phyloP scores from a whole-genome alignment of 2,329 filamentous ascomycete genomes.

The Chrysosporium keratinophilum region DNA sequence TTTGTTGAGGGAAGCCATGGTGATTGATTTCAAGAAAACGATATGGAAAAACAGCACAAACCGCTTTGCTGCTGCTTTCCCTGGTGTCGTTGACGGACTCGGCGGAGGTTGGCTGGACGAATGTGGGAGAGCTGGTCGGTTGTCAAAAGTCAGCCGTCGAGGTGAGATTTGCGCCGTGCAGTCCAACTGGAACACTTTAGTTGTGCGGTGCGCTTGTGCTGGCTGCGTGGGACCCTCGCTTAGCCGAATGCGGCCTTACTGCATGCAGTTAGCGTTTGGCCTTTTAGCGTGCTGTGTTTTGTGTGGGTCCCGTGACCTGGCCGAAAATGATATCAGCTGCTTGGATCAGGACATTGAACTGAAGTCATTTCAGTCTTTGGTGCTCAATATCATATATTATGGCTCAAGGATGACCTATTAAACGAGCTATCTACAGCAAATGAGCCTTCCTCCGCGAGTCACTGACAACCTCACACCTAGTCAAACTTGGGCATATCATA shows the following conservation, averaged over 20 bases:
- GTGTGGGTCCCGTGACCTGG: constrained; percentile 6
- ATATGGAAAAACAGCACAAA: constrained; percentile 11
- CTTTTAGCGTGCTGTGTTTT: neutral
- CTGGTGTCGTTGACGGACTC: constrained; percentile 13
- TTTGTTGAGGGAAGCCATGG: constrained; percentile 84
- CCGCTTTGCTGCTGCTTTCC: constrained; percentile 16
- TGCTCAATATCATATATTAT: too few relatives aligned
- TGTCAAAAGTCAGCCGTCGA: constrained; percentile 9
- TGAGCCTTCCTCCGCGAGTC: neutral
- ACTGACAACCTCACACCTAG: neutral
- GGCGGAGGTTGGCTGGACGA: constrained; percentile 9
- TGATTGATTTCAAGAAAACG: constrained; percentile 30
- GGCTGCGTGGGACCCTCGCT: constrained; percentile 16
- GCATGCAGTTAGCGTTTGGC: neutral
- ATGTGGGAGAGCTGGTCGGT: constrained; percentile 11
- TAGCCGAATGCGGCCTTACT: constrained; percentile 12
- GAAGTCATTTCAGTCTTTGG: too few relatives aligned
- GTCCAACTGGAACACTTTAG: neutral
- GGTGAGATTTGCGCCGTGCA: constrained; percentile 10
- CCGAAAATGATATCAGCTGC: neutral
- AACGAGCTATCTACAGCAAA: neutral
- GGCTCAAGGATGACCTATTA: too few relatives aligned
- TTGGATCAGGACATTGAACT: too few relatives aligned
- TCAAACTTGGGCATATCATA: constrained; percentile 42
- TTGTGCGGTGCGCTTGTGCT: neutral